A percentile compares a stretch with the other conserved stretches of the same genome.
Conservation (phyloP, 148 eudicot genomes). For the Rhododendron ovatum region DNA sequence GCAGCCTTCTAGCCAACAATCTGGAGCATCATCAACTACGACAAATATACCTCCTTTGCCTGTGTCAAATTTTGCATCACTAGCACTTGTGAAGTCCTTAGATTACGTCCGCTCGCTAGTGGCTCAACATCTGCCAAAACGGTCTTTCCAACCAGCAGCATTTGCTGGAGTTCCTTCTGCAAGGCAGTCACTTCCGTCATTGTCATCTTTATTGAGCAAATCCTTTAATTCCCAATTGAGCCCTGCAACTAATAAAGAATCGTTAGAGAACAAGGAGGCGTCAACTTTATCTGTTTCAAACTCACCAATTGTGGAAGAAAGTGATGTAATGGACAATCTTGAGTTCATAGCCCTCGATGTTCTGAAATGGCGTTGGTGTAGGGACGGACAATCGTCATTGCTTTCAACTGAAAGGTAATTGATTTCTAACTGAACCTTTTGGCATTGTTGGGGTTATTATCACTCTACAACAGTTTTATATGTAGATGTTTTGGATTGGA, state of each 20-base stretch:
- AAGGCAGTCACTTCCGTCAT: conserved; percentile 84
- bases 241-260: conserved; percentile 64
- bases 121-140: conserved; percentile 76
- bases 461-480: neutral
- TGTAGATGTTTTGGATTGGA: neutral
- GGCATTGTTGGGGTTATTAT: neutral
- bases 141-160: conserved; percentile 85
- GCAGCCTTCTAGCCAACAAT: conserved; percentile 53
- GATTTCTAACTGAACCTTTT: conserved; percentile 6
- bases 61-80: conserved; percentile 86
- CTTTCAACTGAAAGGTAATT: conserved; percentile 66
- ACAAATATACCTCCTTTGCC: conserved; percentile 63
- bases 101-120: conserved; percentile 94
- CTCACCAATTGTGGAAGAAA: conserved; percentile 55
- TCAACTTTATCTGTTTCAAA: conserved; percentile 54
- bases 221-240: conserved; percentile 85
- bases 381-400: conserved; percentile 57
- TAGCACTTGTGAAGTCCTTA: conserved; percentile 78
- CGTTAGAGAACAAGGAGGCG: conserved; percentile 64
- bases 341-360: conserved; percentile 81
- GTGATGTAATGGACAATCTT: conserved; percentile 51
- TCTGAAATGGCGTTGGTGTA: conserved; percentile 87
- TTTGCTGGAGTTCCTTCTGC: conserved; percentile 79
- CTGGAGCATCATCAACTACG: conserved; percentile 38
- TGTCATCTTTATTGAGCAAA: conserved; percentile 83